A percentile compares a stretch with the other conserved stretches of the same genome.
These are phyloP conservation scores for Botrytis sinoallii DNA, from an alignment of 2,329 filamentous ascomycete species.

Conservation along the genomic window DNA sequence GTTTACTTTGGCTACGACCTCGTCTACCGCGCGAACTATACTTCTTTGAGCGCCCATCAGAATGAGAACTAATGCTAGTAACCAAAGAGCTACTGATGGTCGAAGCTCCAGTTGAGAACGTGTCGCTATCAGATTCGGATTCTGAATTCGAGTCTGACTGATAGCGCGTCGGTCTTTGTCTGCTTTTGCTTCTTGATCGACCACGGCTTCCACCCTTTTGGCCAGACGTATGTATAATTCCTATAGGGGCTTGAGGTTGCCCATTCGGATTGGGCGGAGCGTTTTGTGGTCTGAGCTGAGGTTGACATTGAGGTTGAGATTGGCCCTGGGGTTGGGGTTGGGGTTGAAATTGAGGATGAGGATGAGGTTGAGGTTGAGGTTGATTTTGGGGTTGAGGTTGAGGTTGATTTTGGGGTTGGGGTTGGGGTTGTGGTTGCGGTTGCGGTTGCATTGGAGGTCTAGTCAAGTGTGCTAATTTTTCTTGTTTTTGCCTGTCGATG, in stretches of 20 bases:
- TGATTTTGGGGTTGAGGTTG: constrained; percentile 17
- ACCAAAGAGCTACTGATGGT: constrained; percentile 20
- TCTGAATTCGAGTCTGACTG: constrained; percentile 20
- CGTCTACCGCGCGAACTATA: constrained; percentile 11
- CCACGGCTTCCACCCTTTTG: background rate
- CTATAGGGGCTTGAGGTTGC: background rate
- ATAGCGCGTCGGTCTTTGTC: constrained; percentile 5
- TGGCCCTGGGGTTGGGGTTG: background rate
- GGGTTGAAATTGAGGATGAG: constrained; percentile 13
- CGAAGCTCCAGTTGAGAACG: constrained; percentile 11
- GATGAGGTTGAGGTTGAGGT: background rate
- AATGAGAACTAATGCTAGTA: constrained; percentile 26
- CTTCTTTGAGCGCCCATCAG: constrained; percentile 20
- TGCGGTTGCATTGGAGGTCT: constrained; percentile 19
- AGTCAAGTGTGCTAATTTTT: constrained; percentile 20
- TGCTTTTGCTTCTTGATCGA: constrained; percentile 1
- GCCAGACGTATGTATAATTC: background rate
- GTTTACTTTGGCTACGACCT: constrained; percentile 28
- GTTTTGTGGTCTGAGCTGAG: background rate
- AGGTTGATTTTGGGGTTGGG: background rate
- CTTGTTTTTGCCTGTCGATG: constrained; percentile 26
- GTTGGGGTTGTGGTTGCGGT: constrained; percentile 7
- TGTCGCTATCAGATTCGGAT: constrained; percentile 22
- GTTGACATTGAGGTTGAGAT: background rate
- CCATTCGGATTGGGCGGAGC: constrained; percentile 8